A percentile compares a stretch with the other conserved stretches of the same genome.
Evolutionary conservation across 768 basidiomycete species (phyloP).

Genomic region (Boletus huronensis): DNA sequence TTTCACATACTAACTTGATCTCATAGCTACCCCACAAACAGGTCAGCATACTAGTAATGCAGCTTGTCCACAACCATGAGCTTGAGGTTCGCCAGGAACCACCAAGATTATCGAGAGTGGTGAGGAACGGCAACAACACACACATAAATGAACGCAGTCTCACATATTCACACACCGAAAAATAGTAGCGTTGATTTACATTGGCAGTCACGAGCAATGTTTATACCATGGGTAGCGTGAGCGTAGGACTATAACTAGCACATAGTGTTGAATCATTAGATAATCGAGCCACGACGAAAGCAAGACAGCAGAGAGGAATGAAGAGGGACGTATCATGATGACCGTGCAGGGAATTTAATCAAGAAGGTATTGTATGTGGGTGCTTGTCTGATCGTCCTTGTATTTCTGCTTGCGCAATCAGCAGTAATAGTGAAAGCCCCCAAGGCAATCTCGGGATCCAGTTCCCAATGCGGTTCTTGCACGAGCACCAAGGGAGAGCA

Average conservation of each 20-base stretch:
- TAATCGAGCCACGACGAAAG: not conserved
- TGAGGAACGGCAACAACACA: no score
- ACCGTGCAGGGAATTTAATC: slow-evolving; percentile 1
- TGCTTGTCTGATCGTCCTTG: slow-evolving; percentile 6
- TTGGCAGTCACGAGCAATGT: not conserved
- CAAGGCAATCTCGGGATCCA: slow-evolving; percentile 20
- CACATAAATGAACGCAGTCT: no score
- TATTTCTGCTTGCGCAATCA: slow-evolving; percentile 3
- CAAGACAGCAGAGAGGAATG: slow-evolving; percentile 6
- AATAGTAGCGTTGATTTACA: no score
- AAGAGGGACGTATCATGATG: no score
- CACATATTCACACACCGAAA: no score
- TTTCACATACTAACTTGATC: no score
- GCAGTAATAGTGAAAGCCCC: slow-evolving; percentile 9
- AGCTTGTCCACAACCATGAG: no score
- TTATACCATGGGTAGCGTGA: not conserved
- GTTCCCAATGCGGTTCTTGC: slow-evolving; percentile 2
- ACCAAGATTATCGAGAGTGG: no score
- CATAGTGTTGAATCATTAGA: slow-evolving; percentile 14
- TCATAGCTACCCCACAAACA: no score
- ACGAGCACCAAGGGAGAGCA: slow-evolving; percentile 17
- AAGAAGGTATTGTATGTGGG: slow-evolving; percentile 15
- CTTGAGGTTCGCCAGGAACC: no score
- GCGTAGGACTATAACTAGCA: not conserved
- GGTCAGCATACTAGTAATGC: no score